Conservation (phyloP, 2,329 filamentous ascomycete genomes). For the Penicillium corylophilum region DNA sequence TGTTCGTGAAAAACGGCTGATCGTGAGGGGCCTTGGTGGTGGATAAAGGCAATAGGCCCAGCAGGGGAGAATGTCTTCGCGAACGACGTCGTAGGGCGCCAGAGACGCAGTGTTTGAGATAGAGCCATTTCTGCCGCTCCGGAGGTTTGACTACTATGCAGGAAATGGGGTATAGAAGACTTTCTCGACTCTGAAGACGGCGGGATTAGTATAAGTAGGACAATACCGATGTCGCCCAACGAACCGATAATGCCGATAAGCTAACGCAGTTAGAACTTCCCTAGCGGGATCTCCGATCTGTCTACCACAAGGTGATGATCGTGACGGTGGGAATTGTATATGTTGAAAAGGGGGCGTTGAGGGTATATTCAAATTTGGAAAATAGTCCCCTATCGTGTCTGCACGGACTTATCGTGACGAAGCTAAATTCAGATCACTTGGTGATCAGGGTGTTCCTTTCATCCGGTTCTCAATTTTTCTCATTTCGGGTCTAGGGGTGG, state of each 20-base stretch:
- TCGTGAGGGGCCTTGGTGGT: constrained; percentile 23
- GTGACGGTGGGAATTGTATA: background rate
- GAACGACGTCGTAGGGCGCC: constrained; percentile 6
- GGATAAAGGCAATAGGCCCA: constrained; percentile 12
- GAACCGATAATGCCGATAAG: background rate
- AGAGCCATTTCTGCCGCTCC: constrained; percentile 10
- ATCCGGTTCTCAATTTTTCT: constrained; percentile 12
- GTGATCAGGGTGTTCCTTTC: background rate
- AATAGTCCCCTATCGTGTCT: background rate
- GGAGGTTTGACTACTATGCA: no score
- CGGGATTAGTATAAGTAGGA: background rate
- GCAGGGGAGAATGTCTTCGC: background rate
- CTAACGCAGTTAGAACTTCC: constrained; percentile 4
- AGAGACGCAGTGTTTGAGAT: constrained; percentile 9
- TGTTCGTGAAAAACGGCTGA: constrained; percentile 26
- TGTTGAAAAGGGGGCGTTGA: background rate
- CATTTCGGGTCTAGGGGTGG: constrained; percentile 15
- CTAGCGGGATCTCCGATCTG: constrained; percentile 4
- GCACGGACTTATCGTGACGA: background rate
- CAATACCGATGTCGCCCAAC: background rate
- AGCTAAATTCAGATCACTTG: constrained; percentile 9
- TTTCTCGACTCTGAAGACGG: background rate
- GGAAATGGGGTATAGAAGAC: background rate
- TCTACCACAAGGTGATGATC: background rate
- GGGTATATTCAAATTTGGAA: background rate